Evolutionary conservation across 805 yeast genomes (phyloP), one percentile per base, ranked within the genome.

Genomic region (Soucietia sequanensis): DNA sequence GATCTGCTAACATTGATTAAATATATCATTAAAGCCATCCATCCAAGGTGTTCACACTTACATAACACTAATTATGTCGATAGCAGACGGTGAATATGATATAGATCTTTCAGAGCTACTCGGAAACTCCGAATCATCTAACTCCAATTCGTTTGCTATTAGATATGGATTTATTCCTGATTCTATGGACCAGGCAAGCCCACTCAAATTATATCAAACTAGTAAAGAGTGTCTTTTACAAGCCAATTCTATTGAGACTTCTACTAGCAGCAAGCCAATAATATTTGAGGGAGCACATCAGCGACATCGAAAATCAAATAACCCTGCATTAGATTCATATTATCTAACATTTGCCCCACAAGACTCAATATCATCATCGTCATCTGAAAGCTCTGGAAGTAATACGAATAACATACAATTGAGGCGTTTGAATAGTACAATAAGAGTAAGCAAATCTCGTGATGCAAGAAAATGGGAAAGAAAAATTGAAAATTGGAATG

Each of bases 11-110:
- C n/a, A n/a, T n/a, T n/a, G n/a, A n/a, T n/a, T n/a, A n/a, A n/a
- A n/a, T n/a, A n/a, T n/a, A n/a, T n/a, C n/a, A n/a, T n/a, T n/a
- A n/a, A n/a, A n/a, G n/a, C n/a, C n/a, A n/a, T n/a, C 9, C 9
- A 21, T 21, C 23, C 23, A 7, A 10, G 10, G 10, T 21, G 23
- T 7, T 21, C 7, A 10, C n/a, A n/a, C n/a, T n/a, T n/a, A n/a
- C n/a, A n/a, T n/a, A n/a, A n/a, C 27, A 7, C 14, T 25, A 15
- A 27, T 17, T 5, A 42, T 42, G 45, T 23, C 38, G 14, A 15
- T 42, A 18, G 35, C 65, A 12, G 71, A 68, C 47, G 74, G 74
- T 12, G 74, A 68, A 42, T 68, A 68, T 46, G 71, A 63, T 18
- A 56, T 68, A 24, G 72, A 67, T 37, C 43, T 65, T 29, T 48